phyloP scores from a whole-genome alignment of 768 basidiomycete species.

The Paxillus ammoniavirescens region DNA sequence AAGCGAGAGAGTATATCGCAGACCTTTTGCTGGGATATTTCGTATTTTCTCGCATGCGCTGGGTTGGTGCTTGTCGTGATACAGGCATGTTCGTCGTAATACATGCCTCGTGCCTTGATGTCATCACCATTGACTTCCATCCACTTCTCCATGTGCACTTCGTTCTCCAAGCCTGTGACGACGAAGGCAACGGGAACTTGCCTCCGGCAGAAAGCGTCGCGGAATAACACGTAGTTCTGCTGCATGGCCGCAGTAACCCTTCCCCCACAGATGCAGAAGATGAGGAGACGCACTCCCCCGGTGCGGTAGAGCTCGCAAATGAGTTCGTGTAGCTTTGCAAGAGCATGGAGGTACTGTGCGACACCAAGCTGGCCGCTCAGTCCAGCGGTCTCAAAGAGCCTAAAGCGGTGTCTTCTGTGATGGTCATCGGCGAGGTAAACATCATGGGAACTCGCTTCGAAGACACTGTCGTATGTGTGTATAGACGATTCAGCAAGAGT shows the following conservation, averaged over 20 bases:
- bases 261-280: conserved; percentile 15
- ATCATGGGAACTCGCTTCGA: conserved; percentile 16
- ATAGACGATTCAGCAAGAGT: conserved; percentile 19
- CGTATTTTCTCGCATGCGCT: not conserved
- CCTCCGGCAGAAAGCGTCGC: conserved; percentile 9
- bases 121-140: conserved; percentile 22
- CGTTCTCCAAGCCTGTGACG: conserved; percentile 19
- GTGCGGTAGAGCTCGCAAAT: not conserved
- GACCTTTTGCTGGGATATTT: conserved; percentile 2
- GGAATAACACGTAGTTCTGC: conserved; percentile 11
- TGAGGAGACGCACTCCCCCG: conserved; percentile 12
- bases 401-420: not conserved
- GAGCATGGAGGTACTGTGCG: not conserved
- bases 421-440: not conserved
- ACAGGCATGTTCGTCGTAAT: not conserved
- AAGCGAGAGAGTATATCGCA: not conserved
- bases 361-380: conserved; percentile 7
- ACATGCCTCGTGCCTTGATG: not conserved
- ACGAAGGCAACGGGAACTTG: conserved; percentile 13
- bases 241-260: conserved; percentile 2
- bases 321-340: not conserved
- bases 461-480: conserved; percentile 26
- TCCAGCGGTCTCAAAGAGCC: conserved; percentile 18
- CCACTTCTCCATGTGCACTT: conserved; percentile 28
- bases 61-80: conserved; percentile 2